A percentile compares a stretch with the other conserved stretches of the same genome.
Evolutionary conservation across 345 rosid species (phyloP).

Genomic region (Populus deltoides): DNA sequence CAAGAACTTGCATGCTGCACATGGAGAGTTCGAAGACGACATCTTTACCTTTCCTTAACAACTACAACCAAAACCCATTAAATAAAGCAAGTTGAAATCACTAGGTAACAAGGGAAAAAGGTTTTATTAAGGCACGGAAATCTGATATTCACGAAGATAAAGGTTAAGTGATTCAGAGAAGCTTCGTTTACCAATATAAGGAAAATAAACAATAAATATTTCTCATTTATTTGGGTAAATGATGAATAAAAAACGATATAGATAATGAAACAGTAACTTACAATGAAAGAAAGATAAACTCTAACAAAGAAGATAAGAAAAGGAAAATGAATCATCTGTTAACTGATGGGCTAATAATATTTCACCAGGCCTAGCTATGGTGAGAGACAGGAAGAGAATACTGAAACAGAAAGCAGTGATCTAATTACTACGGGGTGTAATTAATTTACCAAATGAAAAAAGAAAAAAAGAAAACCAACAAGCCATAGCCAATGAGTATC

Average conservation of each 20-base stretch:
- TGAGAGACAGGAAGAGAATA: neutral
- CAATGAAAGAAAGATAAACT: neutral
- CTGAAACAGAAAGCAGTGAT: neutral
- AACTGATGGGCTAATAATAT: neutral
- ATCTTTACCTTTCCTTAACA: neutral
- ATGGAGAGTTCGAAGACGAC: slow-evolving; percentile 30
- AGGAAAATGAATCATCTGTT: neutral
- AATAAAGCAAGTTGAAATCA: neutral
- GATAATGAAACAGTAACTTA: neutral
- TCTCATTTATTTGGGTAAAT: neutral
- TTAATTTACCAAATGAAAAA: neutral
- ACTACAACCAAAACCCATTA: neutral
- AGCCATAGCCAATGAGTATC: neutral
- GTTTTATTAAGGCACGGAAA: slow-evolving; percentile 9
- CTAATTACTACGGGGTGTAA: neutral
- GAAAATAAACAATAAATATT: neutral
- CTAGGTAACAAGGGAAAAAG: neutral
- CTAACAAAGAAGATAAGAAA: neutral
- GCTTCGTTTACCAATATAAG: slow-evolving; percentile 7
- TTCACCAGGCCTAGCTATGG: neutral
- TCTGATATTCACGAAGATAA: slow-evolving; percentile 4
- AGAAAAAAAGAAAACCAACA: neutral
- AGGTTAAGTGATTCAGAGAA: slow-evolving; percentile 6
- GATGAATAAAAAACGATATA: neutral
- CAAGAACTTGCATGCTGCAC: slow-evolving; percentile 31